Conservation (phyloP, 116 monocot genomes). For the Papilionanthe hybrid region DNA sequence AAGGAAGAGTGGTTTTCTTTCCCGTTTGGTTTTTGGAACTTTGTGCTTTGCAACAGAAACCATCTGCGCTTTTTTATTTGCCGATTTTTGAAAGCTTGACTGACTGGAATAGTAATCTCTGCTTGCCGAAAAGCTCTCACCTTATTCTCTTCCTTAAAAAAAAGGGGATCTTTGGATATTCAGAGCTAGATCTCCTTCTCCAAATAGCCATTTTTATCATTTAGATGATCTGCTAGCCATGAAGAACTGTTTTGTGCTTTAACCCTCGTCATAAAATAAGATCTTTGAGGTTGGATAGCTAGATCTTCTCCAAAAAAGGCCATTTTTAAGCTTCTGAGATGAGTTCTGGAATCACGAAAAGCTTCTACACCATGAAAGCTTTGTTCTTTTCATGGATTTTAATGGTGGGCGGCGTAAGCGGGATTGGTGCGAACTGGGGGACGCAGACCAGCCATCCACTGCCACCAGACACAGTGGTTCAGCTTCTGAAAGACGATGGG, state of each 20-base stretch:
- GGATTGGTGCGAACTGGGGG: slow-evolving; percentile 47
- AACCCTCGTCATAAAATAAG: background rate
- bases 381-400: slow-evolving; percentile 2
- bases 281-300: background rate
- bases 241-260: background rate
- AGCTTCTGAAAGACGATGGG: slow-evolving; percentile 41
- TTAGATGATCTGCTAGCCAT: background rate
- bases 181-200: background rate
- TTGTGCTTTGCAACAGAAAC: background rate
- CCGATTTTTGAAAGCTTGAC: background rate
- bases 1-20: too few species aligned
- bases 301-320: background rate
- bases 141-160: background rate
- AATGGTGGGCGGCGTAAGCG: slow-evolving; percentile 10
- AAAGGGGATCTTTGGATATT: background rate
- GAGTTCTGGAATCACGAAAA: background rate
- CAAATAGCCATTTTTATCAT: background rate
- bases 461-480: slow-evolving; percentile 32
- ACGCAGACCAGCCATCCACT: slow-evolving; percentile 44
- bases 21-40: background rate
- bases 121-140: background rate
- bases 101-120: background rate
- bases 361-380: background rate
- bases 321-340: background rate
- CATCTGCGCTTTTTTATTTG: background rate